phyloP scores from a whole-genome alignment of 208 protist species.

The Vickermania spadyakhi region DNA sequence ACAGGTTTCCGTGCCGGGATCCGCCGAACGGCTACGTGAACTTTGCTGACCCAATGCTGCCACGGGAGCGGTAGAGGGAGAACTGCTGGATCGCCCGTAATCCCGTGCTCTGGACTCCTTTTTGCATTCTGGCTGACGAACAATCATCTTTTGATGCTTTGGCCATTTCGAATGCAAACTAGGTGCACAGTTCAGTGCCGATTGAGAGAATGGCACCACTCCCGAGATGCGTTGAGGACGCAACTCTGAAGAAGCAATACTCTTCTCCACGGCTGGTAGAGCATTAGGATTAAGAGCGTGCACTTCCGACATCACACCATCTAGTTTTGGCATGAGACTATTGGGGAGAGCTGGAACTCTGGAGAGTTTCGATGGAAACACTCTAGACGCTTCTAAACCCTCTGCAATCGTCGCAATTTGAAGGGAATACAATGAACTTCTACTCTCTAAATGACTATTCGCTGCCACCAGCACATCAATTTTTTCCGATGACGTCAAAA shows the following conservation, averaged over 20 bases:
- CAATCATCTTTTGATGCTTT: too few species aligned
- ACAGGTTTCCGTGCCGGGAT: background rate
- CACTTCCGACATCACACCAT: constrained; percentile 56
- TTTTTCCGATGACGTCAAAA: constrained; percentile 71
- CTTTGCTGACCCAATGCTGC: background rate
- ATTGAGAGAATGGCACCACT: background rate
- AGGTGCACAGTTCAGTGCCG: background rate
- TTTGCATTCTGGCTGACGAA: too few species aligned
- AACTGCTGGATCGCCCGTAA: background rate
- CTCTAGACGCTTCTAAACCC: constrained; percentile 26
- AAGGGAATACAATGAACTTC: constrained; percentile 66
- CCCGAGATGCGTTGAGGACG: background rate
- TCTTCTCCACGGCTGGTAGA: too few species aligned
- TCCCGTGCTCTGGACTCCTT: background rate
- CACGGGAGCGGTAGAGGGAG: background rate
- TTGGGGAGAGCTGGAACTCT: constrained; percentile 25
- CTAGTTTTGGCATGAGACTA: constrained; percentile 55
- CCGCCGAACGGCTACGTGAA: background rate
- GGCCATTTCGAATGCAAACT: too few species aligned
- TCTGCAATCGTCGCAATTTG: constrained; percentile 82
- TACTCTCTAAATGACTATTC: constrained; percentile 48
- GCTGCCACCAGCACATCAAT: constrained; percentile 57
- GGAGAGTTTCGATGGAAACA: constrained; percentile 44
- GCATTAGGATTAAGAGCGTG: constrained; percentile 25
- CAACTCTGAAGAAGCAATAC: background rate